Evolutionary conservation across 1,139 yeast species (phyloP), one percentile per base, ranked within the genome.

Genomic region (Candida mesenterica): DNA sequence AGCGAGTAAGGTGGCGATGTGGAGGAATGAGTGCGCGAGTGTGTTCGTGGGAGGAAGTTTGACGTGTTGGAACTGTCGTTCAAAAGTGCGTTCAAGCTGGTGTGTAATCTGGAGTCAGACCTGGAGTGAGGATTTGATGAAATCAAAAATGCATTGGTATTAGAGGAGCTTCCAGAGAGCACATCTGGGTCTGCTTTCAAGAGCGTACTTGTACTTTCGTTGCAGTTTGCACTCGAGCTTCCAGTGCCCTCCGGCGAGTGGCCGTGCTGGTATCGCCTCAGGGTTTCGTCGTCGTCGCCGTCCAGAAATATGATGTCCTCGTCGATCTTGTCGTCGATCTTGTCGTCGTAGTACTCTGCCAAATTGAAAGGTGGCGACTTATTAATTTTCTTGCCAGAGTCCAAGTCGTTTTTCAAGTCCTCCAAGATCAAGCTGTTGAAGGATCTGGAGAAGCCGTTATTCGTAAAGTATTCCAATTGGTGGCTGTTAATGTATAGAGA

Each of bases 331-430:
- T 52, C 57, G 33, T 61, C 64, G 2, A 59, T 53, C 24, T 49
- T 51, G 31, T 59, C 65, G 30, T 49, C 49, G 34, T 52, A 50
- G n/a, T 43, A 45, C 29, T 58, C 59, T 36, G 66, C 65, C 34
- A 65, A 56, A 40, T 65, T 67, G 48, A 68, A 68, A 1, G 73
- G 72, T n/a, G 74, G 75, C 8, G 71, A 63, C 42, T 66, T 66
- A 44, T 64, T 65, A 31, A 67, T 51, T 40, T 50, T 54, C 38
- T 47, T 48, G 16, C 36, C 39, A 19, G 22, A 19, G 6, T 24
- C 26, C 30, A 52, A 30, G 13, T 53, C 57, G 25, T 57, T 60
- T n/a, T 53, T 54, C 31, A 48, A 44, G 41, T 70, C 76, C 24
- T 69, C 74, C 31, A 70, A 51, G 5, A 69, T 68, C 48, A 70